Evolutionary conservation across 2,329 filamentous ascomycete genomes (phyloP).

Genomic region (Fusarium napiforme): DNA sequence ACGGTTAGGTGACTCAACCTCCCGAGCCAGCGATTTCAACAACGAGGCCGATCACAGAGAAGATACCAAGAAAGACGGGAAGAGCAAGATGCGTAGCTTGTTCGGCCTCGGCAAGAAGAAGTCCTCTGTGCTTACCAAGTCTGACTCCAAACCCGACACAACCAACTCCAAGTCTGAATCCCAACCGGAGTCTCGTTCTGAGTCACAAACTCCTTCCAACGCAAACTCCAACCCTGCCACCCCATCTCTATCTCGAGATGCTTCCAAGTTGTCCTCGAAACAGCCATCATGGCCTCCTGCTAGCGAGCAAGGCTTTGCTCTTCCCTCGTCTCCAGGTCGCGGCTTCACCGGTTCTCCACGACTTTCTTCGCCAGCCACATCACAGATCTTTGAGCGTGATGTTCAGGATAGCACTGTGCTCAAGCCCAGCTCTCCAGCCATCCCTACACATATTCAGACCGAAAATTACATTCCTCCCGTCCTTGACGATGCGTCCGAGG

Average conservation of each 20-base stretch:
- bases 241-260: conserved; percentile 48
- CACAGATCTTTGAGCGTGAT: conserved; percentile 91
- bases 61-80: conserved; percentile 39
- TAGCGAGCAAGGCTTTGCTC: conserved; percentile 56
- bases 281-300: conserved; percentile 56
- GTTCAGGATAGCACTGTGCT: conserved; percentile 81
- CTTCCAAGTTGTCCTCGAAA: conserved; percentile 53
- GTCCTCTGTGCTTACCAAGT: conserved; percentile 39
- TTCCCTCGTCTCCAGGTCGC: conserved; percentile 73
- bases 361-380: conserved; percentile 79
- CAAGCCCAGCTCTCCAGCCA: conserved; percentile 82
- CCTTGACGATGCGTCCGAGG: conserved; percentile 88
- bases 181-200: conserved; percentile 28
- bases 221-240: conserved; percentile 48
- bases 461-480: conserved; percentile 95
- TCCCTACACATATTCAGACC: conserved; percentile 91
- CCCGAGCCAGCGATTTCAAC: conserved; percentile 57
- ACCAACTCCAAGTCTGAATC: conserved; percentile 27
- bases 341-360: conserved; percentile 77
- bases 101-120: conserved; percentile 73
- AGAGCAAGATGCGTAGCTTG: conserved; percentile 65
- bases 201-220: conserved; percentile 50
- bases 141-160: conserved; percentile 19
- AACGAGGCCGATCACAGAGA: conserved; percentile 44
- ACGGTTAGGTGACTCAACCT: conserved; percentile 47